Evolutionary conservation across 805 yeast genomes (phyloP).

Genomic region (Metschnikowia proteae): DNA sequence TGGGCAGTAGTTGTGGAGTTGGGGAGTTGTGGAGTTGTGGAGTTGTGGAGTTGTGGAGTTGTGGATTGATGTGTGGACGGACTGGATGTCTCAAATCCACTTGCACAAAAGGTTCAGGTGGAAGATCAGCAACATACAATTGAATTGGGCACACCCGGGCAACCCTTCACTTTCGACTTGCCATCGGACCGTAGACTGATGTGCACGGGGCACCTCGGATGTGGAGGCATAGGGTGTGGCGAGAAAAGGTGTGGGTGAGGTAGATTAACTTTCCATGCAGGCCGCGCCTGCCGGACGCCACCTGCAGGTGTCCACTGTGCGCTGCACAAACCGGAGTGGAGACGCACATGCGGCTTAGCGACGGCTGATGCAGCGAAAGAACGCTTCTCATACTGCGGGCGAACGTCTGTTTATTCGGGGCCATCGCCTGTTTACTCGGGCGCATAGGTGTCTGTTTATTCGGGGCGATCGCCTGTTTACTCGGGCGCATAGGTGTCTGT

Average conservation of each 20-base stretch:
- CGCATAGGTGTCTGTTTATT: not conserved
- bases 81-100: too few relatives aligned
- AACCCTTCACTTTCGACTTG: constrained; percentile 54
- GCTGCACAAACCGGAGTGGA: not conserved
- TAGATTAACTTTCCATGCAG: not conserved
- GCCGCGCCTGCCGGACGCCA: not conserved
- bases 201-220: constrained; percentile 25
- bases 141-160: constrained; percentile 65
- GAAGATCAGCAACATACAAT: constrained; percentile 23
- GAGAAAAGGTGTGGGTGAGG: not conserved
- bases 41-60: too few relatives aligned
- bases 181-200: constrained; percentile 48
- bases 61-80: not conserved
- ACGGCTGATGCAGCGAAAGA: too few relatives aligned
- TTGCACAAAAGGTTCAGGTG: not conserved
- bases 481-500: too few relatives aligned
- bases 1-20: too few relatives aligned
- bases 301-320: not conserved
- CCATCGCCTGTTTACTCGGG: too few relatives aligned
- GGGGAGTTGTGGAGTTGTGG: too few relatives aligned
- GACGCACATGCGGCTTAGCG: too few relatives aligned
- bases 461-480: too few relatives aligned
- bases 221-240: constrained; percentile 13
- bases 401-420: not conserved
- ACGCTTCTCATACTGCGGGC: too few relatives aligned